A percentile compares a stretch with the other conserved stretches of the same genome.
phyloP scores from a whole-genome alignment of 306 rosid species.

The Malus orientalis region DNA sequence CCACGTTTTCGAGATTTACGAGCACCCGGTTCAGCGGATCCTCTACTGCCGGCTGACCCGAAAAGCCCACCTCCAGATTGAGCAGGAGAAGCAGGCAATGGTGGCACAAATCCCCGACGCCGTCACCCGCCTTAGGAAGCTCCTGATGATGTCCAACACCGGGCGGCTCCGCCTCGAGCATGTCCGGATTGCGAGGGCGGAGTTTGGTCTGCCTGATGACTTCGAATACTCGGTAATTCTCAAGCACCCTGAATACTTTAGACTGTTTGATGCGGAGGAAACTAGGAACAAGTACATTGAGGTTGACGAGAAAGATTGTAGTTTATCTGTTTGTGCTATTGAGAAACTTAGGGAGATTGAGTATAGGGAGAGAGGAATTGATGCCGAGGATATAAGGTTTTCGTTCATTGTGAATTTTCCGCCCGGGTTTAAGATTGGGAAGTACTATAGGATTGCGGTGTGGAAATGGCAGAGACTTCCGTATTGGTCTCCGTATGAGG shows the following conservation, averaged over 20 bases:
- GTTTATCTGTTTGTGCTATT: conserved; percentile 47
- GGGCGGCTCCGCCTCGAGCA: conserved; percentile 73
- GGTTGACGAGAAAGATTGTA: conserved; percentile 44
- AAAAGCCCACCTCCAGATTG: conserved; percentile 63
- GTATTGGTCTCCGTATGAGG: conserved; percentile 89
- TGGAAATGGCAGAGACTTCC: conserved; percentile 93
- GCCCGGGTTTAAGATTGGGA: conserved; percentile 85
- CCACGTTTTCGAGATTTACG: conserved; percentile 70
- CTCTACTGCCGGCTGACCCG: conserved; percentile 70
- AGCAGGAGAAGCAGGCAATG: conserved; percentile 55
- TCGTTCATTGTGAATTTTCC: conserved; percentile 71
- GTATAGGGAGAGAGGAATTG: conserved; percentile 65
- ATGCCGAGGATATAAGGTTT: conserved; percentile 70
- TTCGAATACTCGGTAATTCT: conserved; percentile 72
- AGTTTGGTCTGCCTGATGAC: conserved; percentile 70
- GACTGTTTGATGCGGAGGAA: conserved; percentile 59
- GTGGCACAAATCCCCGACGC: conserved; percentile 42
- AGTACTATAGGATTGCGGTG: conserved; percentile 68
- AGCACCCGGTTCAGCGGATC: conserved; percentile 83
- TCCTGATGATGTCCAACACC: conserved; percentile 66
- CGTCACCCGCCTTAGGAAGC: conserved; percentile 67
- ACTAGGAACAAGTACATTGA: conserved; percentile 79
- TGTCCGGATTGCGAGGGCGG: conserved; percentile 64
- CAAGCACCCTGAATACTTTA: conserved; percentile 55
- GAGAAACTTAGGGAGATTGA: conserved; percentile 75